Conservation (phyloP, 805 yeast genomes). For the Yamadazyma nakazawae region DNA sequence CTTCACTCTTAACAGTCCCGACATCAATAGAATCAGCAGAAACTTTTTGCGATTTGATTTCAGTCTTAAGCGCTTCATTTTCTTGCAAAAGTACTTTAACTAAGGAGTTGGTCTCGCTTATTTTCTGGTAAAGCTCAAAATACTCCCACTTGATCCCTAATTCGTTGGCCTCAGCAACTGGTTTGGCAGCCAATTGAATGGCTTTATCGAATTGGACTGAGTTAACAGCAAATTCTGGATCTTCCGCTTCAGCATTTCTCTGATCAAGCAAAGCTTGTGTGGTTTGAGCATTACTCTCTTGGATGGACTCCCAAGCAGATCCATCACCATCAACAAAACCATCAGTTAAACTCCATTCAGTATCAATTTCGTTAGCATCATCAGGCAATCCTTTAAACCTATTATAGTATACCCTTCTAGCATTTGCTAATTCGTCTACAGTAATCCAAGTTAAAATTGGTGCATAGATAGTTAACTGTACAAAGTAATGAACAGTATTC, state of each 20-base stretch:
- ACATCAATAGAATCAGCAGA: not conserved
- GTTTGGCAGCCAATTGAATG: slow-evolving; percentile 53
- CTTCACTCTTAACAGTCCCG: not conserved
- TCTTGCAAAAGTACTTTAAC: slow-evolving; percentile 20
- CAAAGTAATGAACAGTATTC: slow-evolving; percentile 45
- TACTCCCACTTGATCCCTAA: slow-evolving; percentile 64
- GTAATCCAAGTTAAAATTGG: slow-evolving; percentile 65
- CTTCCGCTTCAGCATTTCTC: slow-evolving; percentile 60
- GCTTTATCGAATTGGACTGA: slow-evolving; percentile 47
- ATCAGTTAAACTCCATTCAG: slow-evolving; percentile 81
- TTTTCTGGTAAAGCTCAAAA: slow-evolving; percentile 50
- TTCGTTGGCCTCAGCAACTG: slow-evolving; percentile 52
- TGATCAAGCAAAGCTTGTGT: slow-evolving; percentile 45
- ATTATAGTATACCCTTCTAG: slow-evolving; percentile 70
- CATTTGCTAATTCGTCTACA: slow-evolving; percentile 59
- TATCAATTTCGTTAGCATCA: slow-evolving; percentile 74
- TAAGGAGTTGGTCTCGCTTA: slow-evolving; percentile 43
- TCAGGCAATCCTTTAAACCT: slow-evolving; percentile 61
- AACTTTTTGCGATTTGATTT: not conserved
- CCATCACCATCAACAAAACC: slow-evolving; percentile 50
- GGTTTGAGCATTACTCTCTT: slow-evolving; percentile 38
- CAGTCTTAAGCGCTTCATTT: slow-evolving; percentile 2
- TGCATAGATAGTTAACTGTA: slow-evolving; percentile 65
- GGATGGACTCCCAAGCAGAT: slow-evolving; percentile 35
- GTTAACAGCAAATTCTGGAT: slow-evolving; percentile 62